Evolutionary conservation across 2,329 filamentous ascomycete species (phyloP).

Genomic region (Calonectria fujianensis): DNA sequence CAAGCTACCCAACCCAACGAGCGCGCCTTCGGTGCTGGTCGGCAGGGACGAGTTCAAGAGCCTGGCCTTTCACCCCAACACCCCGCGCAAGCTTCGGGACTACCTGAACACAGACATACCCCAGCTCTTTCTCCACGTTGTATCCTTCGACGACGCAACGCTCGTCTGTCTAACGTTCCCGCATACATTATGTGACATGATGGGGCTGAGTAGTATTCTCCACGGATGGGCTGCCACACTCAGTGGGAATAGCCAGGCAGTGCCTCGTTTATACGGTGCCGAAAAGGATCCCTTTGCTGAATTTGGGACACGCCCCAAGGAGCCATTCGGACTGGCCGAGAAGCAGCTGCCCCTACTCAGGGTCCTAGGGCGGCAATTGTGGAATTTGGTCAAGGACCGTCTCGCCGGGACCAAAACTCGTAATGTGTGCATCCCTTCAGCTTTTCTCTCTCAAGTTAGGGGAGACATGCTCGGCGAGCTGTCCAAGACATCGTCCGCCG

Average conservation of each 20-base stretch:
- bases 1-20: neutral
- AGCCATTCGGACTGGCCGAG: neutral
- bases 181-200: constrained; percentile 8
- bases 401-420: constrained; percentile 1
- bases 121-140: constrained; percentile 7
- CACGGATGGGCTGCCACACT: constrained; percentile 2
- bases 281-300: constrained; percentile 19
- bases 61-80: constrained; percentile 1
- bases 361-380: neutral
- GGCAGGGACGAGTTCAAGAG: neutral
- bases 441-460: neutral
- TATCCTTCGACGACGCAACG: constrained; percentile 11
- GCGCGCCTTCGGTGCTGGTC: neutral
- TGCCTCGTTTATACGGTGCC: neutral
- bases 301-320: neutral
- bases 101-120: constrained; percentile 20
- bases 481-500: neutral
- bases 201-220: neutral
- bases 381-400: neutral
- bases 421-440: neutral
- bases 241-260: neutral
- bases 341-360: neutral
- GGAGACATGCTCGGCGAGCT: neutral
- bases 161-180: constrained; percentile 4
- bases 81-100: constrained; percentile 8